These are phyloP conservation scores for Trichocladium uniseriatum DNA, from an alignment of 495 filamentous ascomycete genomes.

Conservation along the genomic window DNA sequence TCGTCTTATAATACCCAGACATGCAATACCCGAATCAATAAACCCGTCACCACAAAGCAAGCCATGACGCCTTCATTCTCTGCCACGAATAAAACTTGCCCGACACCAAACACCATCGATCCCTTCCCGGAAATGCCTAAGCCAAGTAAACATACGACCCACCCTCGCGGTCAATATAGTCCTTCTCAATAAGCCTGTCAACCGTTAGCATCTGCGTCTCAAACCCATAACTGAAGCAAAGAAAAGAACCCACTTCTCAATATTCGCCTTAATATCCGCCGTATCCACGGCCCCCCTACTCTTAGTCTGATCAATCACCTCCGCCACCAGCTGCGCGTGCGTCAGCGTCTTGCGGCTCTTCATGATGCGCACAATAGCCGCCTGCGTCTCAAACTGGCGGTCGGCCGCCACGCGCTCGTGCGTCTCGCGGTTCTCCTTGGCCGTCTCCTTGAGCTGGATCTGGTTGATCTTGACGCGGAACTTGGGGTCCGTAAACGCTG, in stretches of 20 bases:
- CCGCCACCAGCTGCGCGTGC: slow-evolving; percentile 69
- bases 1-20: no score
- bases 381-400: slow-evolving; percentile 90
- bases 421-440: slow-evolving; percentile 78
- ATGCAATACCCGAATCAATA: no score
- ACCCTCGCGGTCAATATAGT: slow-evolving; percentile 72
- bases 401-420: slow-evolving; percentile 84
- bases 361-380: slow-evolving; percentile 95
- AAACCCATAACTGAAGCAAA: neutral
- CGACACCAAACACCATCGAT: no score
- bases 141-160: slow-evolving; percentile 75
- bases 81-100: no score
- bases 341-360: slow-evolving; percentile 84
- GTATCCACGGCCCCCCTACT: slow-evolving; percentile 74
- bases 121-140: slow-evolving; percentile 23
- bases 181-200: slow-evolving; percentile 42
- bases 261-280: slow-evolving; percentile 86
- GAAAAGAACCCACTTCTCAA: slow-evolving; percentile 63
- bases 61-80: no score
- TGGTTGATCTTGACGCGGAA: slow-evolving; percentile 97
- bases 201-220: neutral
- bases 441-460: slow-evolving; percentile 91
- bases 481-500: slow-evolving; percentile 65
- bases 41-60: no score
- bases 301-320: slow-evolving; percentile 84